A percentile compares a stretch with the other conserved stretches of the same genome.
phyloP scores from a whole-genome alignment of 164 flowering plant genomes.

The Brasenia schreberi region DNA sequence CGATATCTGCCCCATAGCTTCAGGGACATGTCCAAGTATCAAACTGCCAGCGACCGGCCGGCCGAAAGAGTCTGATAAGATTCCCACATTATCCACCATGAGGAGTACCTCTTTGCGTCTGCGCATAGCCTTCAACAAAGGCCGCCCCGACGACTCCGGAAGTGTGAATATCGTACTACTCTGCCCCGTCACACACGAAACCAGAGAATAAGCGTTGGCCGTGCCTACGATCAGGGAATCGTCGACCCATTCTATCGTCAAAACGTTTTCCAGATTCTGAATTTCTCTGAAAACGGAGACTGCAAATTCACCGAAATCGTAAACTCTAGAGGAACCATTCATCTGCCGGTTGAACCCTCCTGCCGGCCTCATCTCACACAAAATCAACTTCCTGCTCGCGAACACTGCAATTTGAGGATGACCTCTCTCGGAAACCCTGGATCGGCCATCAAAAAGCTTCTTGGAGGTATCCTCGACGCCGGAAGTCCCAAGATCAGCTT shows the following conservation, averaged over 20 bases:
- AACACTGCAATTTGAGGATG: slow-evolving; percentile 19
- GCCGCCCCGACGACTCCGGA: slow-evolving; percentile 51
- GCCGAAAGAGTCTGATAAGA: slow-evolving; percentile 55
- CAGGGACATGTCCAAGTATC: slow-evolving; percentile 48
- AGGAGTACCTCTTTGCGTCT: slow-evolving; percentile 53
- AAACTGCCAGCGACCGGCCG: slow-evolving; percentile 91
- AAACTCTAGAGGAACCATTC: slow-evolving; percentile 7
- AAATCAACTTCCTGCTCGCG: slow-evolving; percentile 42
- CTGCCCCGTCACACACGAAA: slow-evolving; percentile 51
- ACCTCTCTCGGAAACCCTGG: slow-evolving; percentile 5
- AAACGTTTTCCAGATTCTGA: slow-evolving; percentile 45
- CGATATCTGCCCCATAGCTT: slow-evolving; percentile 51
- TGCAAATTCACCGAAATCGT: slow-evolving; percentile 15
- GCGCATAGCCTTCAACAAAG: slow-evolving; percentile 40
- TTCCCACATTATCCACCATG: slow-evolving; percentile 86
- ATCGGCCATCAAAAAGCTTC: neutral
- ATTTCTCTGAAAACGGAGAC: slow-evolving; percentile 48
- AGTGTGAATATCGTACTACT: slow-evolving; percentile 47
- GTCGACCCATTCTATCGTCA: slow-evolving; percentile 65
- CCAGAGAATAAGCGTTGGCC: slow-evolving; percentile 44
- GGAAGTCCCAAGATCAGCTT: neutral
- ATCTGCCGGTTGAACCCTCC: neutral
- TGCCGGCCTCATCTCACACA: slow-evolving; percentile 34
- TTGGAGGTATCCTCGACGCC: neutral
- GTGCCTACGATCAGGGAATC: slow-evolving; percentile 77